Evolutionary conservation across 495 filamentous ascomycete genomes (phyloP), one percentile per base, ranked within the genome.

Genomic region (Polyplosphaeria fusca): DNA sequence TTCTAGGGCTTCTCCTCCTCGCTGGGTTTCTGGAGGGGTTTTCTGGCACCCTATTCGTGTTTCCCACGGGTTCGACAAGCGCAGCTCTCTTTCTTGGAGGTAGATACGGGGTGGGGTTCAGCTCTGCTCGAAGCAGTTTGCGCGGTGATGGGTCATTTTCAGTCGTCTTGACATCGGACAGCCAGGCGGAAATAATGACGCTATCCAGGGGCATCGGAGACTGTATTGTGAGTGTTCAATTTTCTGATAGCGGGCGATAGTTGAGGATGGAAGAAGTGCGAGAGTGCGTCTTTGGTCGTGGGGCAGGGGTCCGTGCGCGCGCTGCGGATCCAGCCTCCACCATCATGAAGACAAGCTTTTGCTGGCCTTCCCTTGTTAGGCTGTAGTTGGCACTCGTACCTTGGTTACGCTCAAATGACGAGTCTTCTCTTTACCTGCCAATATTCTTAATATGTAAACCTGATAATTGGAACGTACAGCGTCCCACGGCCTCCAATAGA

Each of bases 141-240:
- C 26, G 16, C 18, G 24, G 28, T 48, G 45, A 24, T 5, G 22
- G 18, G 39, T 42, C 11, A 19, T 42, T 42, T 42, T 42, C 9
- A 18, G 44, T 23, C 19, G 45, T 35, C 45, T 48, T 23, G 23
- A 32, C 26, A 27, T 48, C 45, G 28, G 45, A 28, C 4, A 48
- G 45, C 45, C 45, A 48, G 24, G 45, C 45, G 26, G 45, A 48
- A 35, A 48, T 27, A 27, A 48, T 27, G 24, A 48, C 24, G 45
- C 45, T 35, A 48, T 48, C 45, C 45, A 48, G 26, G 45, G 45
- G 45, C 45, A 48, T 48, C 20, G 45, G 45, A 30, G 24, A 23
- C 28, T 28, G 28, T 48, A 20, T 48, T 30, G 45, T 35, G 24
- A 27, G 35, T 30, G 28, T 30, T n/a, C 24, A 22, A n/a, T 23